These are phyloP conservation scores for Nothomitra cinnamomea DNA, from an alignment of 2,329 filamentous ascomycete genomes.

Conservation along the genomic window DNA sequence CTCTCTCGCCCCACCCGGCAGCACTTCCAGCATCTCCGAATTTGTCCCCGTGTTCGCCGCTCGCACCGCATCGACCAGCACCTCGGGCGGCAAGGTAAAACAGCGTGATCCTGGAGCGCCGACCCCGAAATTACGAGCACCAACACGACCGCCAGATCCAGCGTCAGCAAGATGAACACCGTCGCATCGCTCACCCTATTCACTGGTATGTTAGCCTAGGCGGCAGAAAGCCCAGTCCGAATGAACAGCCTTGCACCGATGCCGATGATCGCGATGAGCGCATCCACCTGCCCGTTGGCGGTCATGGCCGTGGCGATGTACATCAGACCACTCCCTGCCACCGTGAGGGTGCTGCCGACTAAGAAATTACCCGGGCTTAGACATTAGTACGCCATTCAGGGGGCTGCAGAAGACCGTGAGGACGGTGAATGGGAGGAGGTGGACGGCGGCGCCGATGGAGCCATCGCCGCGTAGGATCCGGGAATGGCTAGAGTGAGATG, in stretches of 20 bases:
- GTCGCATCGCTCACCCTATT: slow-evolving; percentile 15
- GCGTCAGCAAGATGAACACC: slow-evolving; percentile 23
- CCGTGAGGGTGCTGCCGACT: slow-evolving; percentile 15
- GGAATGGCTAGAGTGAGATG: slow-evolving; percentile 37
- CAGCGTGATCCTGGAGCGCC: slow-evolving; percentile 22
- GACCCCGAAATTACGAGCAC: slow-evolving; percentile 22
- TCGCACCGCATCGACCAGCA: slow-evolving; percentile 15
- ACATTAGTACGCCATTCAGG: slow-evolving; percentile 23
- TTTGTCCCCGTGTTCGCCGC: slow-evolving; percentile 15
- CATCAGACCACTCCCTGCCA: slow-evolving; percentile 10
- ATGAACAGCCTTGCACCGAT: slow-evolving; percentile 23
- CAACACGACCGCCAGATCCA: slow-evolving; percentile 22
- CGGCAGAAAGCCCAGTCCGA: slow-evolving; percentile 23
- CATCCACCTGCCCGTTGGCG: slow-evolving; percentile 17
- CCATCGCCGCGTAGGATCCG: slow-evolving; percentile 31
- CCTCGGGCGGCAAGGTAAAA: slow-evolving; percentile 14
- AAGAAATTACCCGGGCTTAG: slow-evolving; percentile 24
- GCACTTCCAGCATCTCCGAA: background rate
- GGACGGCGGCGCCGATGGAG: slow-evolving; percentile 22
- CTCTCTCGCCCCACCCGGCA: background rate
- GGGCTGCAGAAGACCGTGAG: slow-evolving; percentile 21
- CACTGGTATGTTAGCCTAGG: slow-evolving; percentile 18
- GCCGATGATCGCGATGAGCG: slow-evolving; percentile 24
- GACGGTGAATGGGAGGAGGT: slow-evolving; percentile 11
- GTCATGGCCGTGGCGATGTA: slow-evolving; percentile 15